A percentile compares a stretch with the other conserved stretches of the same genome.
phyloP scores from a whole-genome alignment of 2,329 filamentous ascomycete species.

The Hymenoscyphus occultus region DNA sequence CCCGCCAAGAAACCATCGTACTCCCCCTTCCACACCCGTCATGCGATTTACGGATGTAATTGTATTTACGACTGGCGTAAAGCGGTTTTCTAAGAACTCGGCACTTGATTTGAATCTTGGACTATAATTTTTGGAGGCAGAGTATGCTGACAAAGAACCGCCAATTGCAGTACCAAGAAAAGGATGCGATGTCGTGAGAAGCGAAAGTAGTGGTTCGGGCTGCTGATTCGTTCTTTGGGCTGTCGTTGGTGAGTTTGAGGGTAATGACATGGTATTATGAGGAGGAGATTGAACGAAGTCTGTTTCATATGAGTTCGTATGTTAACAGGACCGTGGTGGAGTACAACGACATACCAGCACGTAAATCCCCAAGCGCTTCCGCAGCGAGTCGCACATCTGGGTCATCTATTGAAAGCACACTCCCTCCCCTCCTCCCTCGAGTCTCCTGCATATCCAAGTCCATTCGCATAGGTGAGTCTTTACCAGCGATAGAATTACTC shows the following conservation, averaged over 20 bases:
- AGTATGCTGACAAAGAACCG: constrained; percentile 80
- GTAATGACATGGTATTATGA: constrained; percentile 30
- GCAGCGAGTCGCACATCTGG: constrained; percentile 68
- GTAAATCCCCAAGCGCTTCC: constrained; percentile 71
- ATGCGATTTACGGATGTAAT: constrained; percentile 79
- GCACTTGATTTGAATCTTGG: constrained; percentile 85
- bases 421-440: constrained; percentile 32
- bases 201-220: constrained; percentile 76
- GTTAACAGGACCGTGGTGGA: constrained; percentile 8
- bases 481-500: constrained; percentile 16
- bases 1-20: constrained; percentile 76
- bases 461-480: constrained; percentile 33
- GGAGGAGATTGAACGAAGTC: constrained; percentile 66
- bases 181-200: constrained; percentile 86
- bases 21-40: constrained; percentile 82
- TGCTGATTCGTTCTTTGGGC: constrained; percentile 38
- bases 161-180: constrained; percentile 82
- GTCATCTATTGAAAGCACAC: constrained; percentile 52
- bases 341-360: constrained; percentile 57
- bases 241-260: constrained; percentile 37
- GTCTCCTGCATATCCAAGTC: constrained; percentile 34
- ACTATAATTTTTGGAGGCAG: constrained; percentile 84
- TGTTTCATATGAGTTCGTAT: constrained; percentile 32
- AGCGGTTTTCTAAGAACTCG: constrained; percentile 84
- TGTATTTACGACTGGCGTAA: constrained; percentile 82